phyloP scores from a whole-genome alignment of 768 basidiomycete genomes.

The Tylopilus rubrobrunneus region DNA sequence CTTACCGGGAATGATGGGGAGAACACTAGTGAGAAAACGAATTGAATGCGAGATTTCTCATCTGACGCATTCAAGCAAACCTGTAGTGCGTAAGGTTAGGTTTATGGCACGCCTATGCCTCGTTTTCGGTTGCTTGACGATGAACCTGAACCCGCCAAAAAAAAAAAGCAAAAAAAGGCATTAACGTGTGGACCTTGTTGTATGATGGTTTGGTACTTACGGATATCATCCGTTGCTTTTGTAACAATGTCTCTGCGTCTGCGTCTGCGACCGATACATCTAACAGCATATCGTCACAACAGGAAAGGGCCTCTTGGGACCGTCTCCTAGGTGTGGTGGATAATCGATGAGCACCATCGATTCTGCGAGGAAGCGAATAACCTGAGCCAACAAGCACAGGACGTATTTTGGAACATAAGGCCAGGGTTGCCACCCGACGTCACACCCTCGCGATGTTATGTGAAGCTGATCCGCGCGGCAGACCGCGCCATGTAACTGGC shows the following conservation, averaged over 20 bases:
- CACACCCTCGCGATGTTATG: neutral
- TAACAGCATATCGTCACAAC: too few species aligned
- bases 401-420: too few species aligned
- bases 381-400: neutral
- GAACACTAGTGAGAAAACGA: neutral
- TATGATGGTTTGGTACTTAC: neutral
- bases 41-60: constrained; percentile 4
- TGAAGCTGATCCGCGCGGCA: constrained; percentile 7
- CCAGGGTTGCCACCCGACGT: neutral
- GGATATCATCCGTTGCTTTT: too few species aligned
- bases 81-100: constrained; percentile 11
- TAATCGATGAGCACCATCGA: too few species aligned
- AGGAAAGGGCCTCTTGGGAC: too few species aligned
- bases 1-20: constrained; percentile 1
- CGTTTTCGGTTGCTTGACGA: constrained; percentile 19
- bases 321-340: neutral
- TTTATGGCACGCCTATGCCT: constrained; percentile 20
- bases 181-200: neutral
- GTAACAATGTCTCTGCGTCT: too few species aligned
- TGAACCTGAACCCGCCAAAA: constrained; percentile 13
- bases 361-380: too few species aligned
- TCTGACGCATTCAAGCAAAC: neutral
- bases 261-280: too few species aligned
- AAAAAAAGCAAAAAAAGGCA: neutral
- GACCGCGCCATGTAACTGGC: neutral